Evolutionary conservation across 1,284 basidiomycete species (phyloP).

Genomic region (Entoloma clypeatum): DNA sequence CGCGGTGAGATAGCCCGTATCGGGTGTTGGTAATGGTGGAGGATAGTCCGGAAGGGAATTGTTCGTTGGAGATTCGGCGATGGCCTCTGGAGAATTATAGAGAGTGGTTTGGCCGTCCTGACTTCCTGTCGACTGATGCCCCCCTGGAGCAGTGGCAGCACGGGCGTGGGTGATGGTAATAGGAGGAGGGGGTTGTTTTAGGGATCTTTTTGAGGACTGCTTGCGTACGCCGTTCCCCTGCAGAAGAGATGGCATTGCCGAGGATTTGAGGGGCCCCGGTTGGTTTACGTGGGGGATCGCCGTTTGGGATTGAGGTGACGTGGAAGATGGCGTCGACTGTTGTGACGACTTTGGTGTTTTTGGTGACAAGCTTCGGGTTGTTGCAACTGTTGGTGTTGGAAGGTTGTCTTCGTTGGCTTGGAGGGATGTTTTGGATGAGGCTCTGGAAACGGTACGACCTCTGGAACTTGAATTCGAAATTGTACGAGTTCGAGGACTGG

Average conservation of each 20-base stretch:
- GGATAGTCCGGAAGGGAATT: conserved; percentile 28
- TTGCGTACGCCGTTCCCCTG: conserved; percentile 28
- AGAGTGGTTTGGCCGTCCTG: conserved; percentile 23
- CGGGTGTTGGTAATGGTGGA: conserved; percentile 14
- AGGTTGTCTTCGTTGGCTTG: conserved; percentile 21
- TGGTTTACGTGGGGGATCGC: too few species aligned
- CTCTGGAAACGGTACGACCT: conserved; percentile 23
- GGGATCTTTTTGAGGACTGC: conserved; percentile 31
- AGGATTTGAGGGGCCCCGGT: conserved; percentile 20
- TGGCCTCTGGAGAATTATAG: conserved; percentile 28
- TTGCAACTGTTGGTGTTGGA: conserved; percentile 26
- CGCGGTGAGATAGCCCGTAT: conserved; percentile 12
- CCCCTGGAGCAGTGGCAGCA: conserved; percentile 16
- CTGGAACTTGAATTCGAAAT: conserved; percentile 10
- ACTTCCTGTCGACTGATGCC: conserved; percentile 11
- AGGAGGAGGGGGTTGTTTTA: conserved; percentile 23
- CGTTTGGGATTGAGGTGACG: too few species aligned
- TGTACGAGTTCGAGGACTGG: conserved; percentile 12
- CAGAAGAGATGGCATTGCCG: too few species aligned
- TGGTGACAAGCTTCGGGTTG: conserved; percentile 14
- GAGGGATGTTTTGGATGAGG: conserved; percentile 15
- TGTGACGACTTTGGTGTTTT: conserved; percentile 5
- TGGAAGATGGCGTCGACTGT: too few species aligned
- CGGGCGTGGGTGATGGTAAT: conserved; percentile 19
- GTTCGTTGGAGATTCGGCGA: conserved; percentile 52